phyloP scores from a whole-genome alignment of 495 filamentous ascomycete species.

The Penicillium canescens region DNA sequence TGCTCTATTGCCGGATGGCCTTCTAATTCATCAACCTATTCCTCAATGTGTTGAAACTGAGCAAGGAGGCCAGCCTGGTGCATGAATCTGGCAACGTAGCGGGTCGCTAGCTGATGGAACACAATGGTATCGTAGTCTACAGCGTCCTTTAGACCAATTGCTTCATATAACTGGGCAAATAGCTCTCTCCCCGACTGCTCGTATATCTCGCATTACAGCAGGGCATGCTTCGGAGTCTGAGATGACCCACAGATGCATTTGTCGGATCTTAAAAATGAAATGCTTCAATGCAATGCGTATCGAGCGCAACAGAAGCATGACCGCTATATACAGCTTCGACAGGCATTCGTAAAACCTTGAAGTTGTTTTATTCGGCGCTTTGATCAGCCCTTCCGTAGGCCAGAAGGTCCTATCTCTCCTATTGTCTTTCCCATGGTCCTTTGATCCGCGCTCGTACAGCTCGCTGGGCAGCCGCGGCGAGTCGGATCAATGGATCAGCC shows the following conservation, averaged over 20 bases:
- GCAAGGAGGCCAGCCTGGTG: constrained; percentile 11
- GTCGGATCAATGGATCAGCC: background rate
- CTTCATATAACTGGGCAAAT: too few relatives aligned
- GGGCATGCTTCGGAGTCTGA: background rate
- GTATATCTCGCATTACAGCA: background rate
- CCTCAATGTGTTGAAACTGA: too few relatives aligned
- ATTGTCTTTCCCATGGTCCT: background rate
- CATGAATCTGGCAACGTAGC: background rate
- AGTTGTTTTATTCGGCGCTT: background rate
- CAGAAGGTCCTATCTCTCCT: background rate
- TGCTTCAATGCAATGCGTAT: background rate
- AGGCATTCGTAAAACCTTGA: background rate
- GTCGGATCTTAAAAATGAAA: background rate
- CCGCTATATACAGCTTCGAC: background rate
- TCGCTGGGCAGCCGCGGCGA: background rate
- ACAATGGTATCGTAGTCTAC: background rate
- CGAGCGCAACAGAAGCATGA: background rate
- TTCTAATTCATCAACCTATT: too few relatives aligned
- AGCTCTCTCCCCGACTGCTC: too few relatives aligned
- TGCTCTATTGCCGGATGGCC: too few relatives aligned
- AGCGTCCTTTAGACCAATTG: background rate
- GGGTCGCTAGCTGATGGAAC: background rate
- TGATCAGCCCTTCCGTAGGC: background rate
- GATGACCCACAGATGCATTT: background rate
- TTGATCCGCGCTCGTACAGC: background rate